Evolutionary conservation across 2,329 filamentous ascomycete species (phyloP).

Genomic region (Coniochaeta prunicola): DNA sequence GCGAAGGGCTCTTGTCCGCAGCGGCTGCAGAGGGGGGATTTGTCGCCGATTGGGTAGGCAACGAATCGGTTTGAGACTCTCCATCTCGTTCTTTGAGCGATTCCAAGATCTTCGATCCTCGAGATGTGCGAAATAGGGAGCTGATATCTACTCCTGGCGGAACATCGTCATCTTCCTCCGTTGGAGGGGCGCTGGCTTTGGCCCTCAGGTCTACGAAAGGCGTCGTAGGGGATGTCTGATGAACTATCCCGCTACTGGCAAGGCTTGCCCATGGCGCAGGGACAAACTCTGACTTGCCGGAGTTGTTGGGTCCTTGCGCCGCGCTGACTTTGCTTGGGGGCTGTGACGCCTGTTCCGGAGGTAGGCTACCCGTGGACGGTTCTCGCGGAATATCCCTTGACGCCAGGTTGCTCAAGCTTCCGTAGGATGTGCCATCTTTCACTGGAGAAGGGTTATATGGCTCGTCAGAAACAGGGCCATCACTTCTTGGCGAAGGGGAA

Average conservation of each 20-base stretch:
- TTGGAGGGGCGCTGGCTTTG: background rate
- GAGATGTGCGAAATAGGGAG: constrained; percentile 37
- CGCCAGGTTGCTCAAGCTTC: background rate
- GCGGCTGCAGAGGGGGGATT: background rate
- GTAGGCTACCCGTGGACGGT: background rate
- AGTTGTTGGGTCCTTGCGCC: background rate
- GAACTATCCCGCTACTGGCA: background rate
- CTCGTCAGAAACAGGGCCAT: background rate
- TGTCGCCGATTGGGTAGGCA: background rate
- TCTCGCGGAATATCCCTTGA: background rate
- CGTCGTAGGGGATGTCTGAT: background rate
- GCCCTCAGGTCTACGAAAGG: background rate
- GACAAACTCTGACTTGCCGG: background rate
- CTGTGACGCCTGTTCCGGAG: background rate
- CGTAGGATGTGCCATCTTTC: background rate
- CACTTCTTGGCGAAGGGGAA: background rate
- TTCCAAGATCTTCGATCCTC: constrained; percentile 36
- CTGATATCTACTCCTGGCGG: constrained; percentile 36
- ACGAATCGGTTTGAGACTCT: background rate
- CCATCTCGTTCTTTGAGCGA: constrained; percentile 14
- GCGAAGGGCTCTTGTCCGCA: too few species aligned
- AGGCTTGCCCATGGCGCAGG: constrained; percentile 1
- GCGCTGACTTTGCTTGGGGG: background rate
- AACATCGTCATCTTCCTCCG: constrained; percentile 22
- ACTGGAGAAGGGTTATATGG: background rate